phyloP scores from a whole-genome alignment of 2,329 filamentous ascomycete genomes.

The Penicillium crustosum region DNA sequence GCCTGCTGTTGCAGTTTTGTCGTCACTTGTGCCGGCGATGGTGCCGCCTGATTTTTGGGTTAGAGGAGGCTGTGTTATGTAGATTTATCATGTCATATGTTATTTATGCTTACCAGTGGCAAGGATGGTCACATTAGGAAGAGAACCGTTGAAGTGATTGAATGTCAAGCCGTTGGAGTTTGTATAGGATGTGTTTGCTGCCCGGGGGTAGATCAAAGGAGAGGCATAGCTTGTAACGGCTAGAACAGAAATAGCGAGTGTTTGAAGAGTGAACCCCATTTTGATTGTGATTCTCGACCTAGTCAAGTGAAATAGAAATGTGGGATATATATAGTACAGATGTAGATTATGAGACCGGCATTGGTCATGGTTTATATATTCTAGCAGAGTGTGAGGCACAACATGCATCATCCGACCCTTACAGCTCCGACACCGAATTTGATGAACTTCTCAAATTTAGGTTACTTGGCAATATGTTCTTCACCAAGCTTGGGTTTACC shows the following conservation, averaged over 20 bases:
- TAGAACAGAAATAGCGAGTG: conserved; percentile 20
- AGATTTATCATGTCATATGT: not conserved
- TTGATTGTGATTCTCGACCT: not conserved
- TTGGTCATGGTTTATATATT: not conserved
- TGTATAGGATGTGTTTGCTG: conserved; percentile 23
- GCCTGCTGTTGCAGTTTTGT: conserved; percentile 29
- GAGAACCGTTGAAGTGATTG: conserved; percentile 26
- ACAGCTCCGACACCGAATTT: conserved; percentile 1
- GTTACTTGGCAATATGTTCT: conserved; percentile 5
- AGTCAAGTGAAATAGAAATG: not conserved
- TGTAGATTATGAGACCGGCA: not conserved
- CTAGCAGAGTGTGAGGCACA: not conserved
- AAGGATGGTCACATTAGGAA: conserved; percentile 30
- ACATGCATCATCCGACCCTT: conserved; percentile 1
- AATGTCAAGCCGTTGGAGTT: conserved; percentile 30
- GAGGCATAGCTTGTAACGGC: conserved; percentile 22
- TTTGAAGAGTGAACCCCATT: conserved; percentile 20
- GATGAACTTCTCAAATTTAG: not conserved
- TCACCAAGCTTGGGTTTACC: not conserved
- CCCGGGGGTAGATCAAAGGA: conserved; percentile 22
- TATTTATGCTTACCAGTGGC: conserved; percentile 20
- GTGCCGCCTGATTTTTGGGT: conserved; percentile 21
- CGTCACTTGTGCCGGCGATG: conserved; percentile 26
- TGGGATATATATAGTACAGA: not conserved
- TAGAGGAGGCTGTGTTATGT: not conserved